A percentile compares a stretch with the other conserved stretches of the same genome.
Evolutionary conservation across 176 grass and related monocot genomes (phyloP).

Genomic region (Zea mays): DNA sequence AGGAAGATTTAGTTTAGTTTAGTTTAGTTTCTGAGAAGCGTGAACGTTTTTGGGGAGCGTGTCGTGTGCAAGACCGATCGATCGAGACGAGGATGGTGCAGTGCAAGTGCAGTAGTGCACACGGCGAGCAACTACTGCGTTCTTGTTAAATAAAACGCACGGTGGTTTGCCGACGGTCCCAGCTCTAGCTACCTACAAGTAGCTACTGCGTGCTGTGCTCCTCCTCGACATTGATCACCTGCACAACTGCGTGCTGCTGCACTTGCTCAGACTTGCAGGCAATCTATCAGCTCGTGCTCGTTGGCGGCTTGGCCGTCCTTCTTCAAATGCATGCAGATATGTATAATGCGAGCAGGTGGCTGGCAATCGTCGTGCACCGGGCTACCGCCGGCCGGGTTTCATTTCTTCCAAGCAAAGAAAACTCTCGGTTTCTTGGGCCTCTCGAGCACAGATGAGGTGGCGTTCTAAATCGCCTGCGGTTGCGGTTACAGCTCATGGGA

Average conservation of each 20-base stretch:
- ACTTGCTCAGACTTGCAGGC: slow-evolving; percentile 40
- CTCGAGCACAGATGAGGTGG: neutral
- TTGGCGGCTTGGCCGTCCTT: no score
- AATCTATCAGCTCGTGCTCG: slow-evolving; percentile 21
- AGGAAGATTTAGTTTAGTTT: no score
- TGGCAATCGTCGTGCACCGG: neutral
- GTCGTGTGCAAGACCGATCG: no score
- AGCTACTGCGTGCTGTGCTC: neutral
- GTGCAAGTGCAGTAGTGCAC: neutral
- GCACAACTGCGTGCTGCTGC: neutral
- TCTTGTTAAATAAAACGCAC: neutral
- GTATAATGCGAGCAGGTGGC: slow-evolving; percentile 33
- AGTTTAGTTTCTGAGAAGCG: no score
- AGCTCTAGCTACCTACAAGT: no score
- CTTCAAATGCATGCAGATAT: no score
- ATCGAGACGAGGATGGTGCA: neutral
- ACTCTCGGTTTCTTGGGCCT: neutral
- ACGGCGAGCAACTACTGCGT: slow-evolving; percentile 12
- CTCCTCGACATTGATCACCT: neutral
- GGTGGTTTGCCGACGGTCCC: neutral
- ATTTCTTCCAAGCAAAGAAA: slow-evolving; percentile 24
- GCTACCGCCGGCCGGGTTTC: neutral
- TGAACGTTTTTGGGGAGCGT: no score
- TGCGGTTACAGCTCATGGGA: neutral
- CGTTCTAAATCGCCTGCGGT: neutral